A percentile compares a stretch with the other conserved stretches of the same genome.
Conservation (phyloP, 805 yeast species). For the Yarrowia yakushimensis region DNA sequence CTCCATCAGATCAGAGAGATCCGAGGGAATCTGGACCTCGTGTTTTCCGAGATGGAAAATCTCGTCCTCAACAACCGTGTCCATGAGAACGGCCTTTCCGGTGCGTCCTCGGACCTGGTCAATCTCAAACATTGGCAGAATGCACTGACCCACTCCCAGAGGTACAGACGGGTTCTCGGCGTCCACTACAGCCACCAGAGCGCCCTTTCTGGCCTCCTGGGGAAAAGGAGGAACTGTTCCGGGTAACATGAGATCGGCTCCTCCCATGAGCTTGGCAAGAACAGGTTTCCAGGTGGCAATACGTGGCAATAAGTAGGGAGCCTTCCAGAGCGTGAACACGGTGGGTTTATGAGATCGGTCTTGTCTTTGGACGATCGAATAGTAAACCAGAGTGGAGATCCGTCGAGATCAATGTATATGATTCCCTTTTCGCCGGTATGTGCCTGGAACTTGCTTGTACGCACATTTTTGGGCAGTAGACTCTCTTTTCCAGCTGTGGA, state of each 20-base stretch:
- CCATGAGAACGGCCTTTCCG: slow-evolving; percentile 75
- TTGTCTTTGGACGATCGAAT: slow-evolving; percentile 38
- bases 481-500: slow-evolving; percentile 32
- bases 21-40: slow-evolving; percentile 46
- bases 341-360: slow-evolving; percentile 64
- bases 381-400: slow-evolving; percentile 73
- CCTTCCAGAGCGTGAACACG: slow-evolving; percentile 62
- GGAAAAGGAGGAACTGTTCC: slow-evolving; percentile 57
- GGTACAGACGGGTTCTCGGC: slow-evolving; percentile 58
- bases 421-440: slow-evolving; percentile 54
- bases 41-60: slow-evolving; percentile 51
- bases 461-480: slow-evolving; percentile 48
- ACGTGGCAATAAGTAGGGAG: slow-evolving; percentile 62
- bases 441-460: slow-evolving; percentile 58
- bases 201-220: slow-evolving; percentile 45
- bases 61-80: slow-evolving; percentile 68
- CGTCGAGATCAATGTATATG: slow-evolving; percentile 60
- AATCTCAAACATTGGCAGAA: slow-evolving; percentile 40
- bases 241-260: slow-evolving; percentile 58
- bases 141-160: slow-evolving; percentile 62
- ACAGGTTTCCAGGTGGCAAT: slow-evolving; percentile 73
- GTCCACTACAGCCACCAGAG: slow-evolving; percentile 69
- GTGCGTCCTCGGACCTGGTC: slow-evolving; percentile 51
- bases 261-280: slow-evolving; percentile 62
- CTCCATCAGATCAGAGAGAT: slow-evolving; percentile 32